A percentile compares a stretch with the other conserved stretches of the same genome.
Evolutionary conservation across 1,139 yeast species (phyloP).

Genomic region (Nakaseomyces bracarensis): DNA sequence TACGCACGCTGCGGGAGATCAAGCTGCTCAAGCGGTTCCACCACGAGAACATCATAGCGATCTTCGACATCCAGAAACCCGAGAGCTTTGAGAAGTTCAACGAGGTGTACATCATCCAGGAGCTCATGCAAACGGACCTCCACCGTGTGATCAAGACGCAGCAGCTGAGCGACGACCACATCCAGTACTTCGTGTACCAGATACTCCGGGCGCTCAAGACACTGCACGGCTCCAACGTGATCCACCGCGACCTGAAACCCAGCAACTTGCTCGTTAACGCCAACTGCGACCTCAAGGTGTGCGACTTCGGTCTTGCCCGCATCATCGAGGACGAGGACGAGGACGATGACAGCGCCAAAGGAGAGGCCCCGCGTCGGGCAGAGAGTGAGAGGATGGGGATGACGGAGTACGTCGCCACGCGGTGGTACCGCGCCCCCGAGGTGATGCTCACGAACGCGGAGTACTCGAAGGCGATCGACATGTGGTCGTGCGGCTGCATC

Average conservation of each 20-base stretch:
- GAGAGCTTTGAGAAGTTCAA: conserved; percentile 61
- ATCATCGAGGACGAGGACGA: conserved; percentile 24
- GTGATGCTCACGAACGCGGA: conserved; percentile 91
- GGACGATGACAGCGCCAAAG: conserved; percentile 10
- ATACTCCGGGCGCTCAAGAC: conserved; percentile 82
- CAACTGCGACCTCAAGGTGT: conserved; percentile 86
- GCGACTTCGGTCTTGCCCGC: conserved; percentile 93
- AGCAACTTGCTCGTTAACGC: conserved; percentile 78
- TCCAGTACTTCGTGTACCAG: conserved; percentile 88
- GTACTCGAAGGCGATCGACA: conserved; percentile 90
- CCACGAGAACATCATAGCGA: conserved; percentile 87
- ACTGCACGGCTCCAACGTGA: conserved; percentile 82
- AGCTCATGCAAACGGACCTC: conserved; percentile 91
- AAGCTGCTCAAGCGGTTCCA: conserved; percentile 78
- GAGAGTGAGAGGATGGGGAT: conserved; percentile 44
- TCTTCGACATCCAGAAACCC: conserved; percentile 87
- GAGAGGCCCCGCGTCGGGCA: neutral
- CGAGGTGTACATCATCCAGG: conserved; percentile 90
- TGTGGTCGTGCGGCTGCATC: conserved; percentile 96
- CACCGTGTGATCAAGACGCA: conserved; percentile 88
- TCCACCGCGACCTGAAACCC: conserved; percentile 91
- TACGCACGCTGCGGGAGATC: conserved; percentile 82
- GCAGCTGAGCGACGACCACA: conserved; percentile 78
- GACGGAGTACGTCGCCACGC: conserved; percentile 95
- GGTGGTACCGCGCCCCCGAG: conserved; percentile 98